Evolutionary conservation across 345 rosid genomes (phyloP).

Genomic region (Mangifera indica): DNA sequence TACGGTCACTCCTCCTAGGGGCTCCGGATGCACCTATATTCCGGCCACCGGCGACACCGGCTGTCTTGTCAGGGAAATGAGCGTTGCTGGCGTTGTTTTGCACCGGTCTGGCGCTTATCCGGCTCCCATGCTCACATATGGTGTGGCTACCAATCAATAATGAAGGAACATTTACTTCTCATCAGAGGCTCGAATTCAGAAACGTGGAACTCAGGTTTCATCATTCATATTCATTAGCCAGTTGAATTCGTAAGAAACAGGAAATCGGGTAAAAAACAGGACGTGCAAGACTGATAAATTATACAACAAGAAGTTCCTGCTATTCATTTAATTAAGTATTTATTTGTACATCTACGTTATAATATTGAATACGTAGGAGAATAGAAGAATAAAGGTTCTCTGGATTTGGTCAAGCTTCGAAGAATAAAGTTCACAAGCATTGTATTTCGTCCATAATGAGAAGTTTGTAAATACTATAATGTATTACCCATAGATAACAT

Average conservation of each 20-base stretch:
- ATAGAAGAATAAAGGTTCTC: too few species aligned
- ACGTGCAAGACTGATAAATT: too few species aligned
- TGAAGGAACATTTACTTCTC: neutral
- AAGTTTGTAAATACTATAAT: too few species aligned
- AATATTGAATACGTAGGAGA: too few species aligned
- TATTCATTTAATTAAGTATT: too few species aligned
- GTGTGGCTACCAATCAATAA: slow-evolving; percentile 24
- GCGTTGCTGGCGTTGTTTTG: slow-evolving; percentile 29
- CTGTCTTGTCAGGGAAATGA: slow-evolving; percentile 45
- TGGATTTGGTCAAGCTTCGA: too few species aligned
- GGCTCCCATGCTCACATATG: slow-evolving; percentile 22
- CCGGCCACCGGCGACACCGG: slow-evolving; percentile 40
- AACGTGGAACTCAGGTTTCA: neutral
- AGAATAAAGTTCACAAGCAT: too few species aligned
- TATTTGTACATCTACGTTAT: too few species aligned
- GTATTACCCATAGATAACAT: too few species aligned
- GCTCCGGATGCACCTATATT: slow-evolving; percentile 61
- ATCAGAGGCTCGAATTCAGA: neutral
- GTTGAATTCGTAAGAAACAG: neutral
- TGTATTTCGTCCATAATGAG: too few species aligned
- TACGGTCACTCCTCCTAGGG: slow-evolving; percentile 34
- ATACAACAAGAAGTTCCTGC: too few species aligned
- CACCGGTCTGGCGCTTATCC: slow-evolving; percentile 31
- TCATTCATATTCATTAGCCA: neutral
- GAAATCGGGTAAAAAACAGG: too few species aligned